Conservation (phyloP, 352 stramenopile species). For the Phytophthora podocarpi region DNA sequence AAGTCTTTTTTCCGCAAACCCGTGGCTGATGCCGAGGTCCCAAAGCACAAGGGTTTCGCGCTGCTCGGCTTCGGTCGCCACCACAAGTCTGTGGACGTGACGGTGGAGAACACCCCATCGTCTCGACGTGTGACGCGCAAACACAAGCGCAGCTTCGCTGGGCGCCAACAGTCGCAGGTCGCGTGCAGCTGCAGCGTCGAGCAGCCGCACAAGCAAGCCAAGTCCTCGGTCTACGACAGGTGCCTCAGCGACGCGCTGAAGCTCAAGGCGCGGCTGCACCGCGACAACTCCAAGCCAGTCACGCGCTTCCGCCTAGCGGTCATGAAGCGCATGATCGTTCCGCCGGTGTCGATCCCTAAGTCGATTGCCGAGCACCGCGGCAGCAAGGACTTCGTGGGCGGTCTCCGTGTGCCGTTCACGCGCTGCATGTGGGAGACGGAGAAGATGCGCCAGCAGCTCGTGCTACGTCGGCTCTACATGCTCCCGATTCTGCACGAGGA, state of each 20-base stretch:
- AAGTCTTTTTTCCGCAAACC: slow-evolving; percentile 28
- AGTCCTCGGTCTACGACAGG: slow-evolving; percentile 30
- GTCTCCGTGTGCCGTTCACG: slow-evolving; percentile 68
- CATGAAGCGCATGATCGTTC: slow-evolving; percentile 63
- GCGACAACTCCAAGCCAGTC: slow-evolving; percentile 21
- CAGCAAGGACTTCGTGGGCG: slow-evolving; percentile 49
- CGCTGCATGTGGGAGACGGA: slow-evolving; percentile 72
- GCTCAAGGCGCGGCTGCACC: slow-evolving; percentile 33
- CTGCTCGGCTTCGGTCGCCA: slow-evolving; percentile 25
- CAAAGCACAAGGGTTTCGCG: slow-evolving; percentile 27
- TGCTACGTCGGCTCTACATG: slow-evolving; percentile 35
- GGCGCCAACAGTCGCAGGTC: slow-evolving; percentile 12
- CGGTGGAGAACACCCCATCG: slow-evolving; percentile 21
- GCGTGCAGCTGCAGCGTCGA: slow-evolving; percentile 16
- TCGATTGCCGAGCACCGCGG: slow-evolving; percentile 45
- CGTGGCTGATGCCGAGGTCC: slow-evolving; percentile 20
- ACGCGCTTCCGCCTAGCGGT: slow-evolving; percentile 64
- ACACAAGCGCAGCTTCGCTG: slow-evolving; percentile 30
- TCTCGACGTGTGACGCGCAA: slow-evolving; percentile 33
- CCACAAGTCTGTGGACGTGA: slow-evolving; percentile 23
- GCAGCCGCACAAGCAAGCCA: slow-evolving; percentile 6
- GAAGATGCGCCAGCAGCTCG: slow-evolving; percentile 50
- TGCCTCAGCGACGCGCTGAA: slow-evolving; percentile 33
- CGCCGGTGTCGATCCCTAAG: slow-evolving; percentile 60
- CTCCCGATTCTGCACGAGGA: slow-evolving; percentile 28